These are phyloP conservation scores for Aspergillus egyptiacus DNA, from an alignment of 495 filamentous ascomycete genomes.

Conservation along the genomic window DNA sequence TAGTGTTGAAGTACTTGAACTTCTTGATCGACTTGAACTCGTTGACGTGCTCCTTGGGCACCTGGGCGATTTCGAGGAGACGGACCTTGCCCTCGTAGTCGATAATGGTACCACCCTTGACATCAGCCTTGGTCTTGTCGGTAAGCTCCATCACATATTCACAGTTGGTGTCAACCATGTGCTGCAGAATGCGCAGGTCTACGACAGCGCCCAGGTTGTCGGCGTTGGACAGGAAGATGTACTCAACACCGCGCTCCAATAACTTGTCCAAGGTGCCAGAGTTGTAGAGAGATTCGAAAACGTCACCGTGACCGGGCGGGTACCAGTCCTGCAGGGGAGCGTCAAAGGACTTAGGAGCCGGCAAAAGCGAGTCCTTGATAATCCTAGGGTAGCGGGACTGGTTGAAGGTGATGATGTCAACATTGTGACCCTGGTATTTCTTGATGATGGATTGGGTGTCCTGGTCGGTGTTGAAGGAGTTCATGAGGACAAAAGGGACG, in stretches of 20 bases:
- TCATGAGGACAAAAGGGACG: constrained; percentile 99
- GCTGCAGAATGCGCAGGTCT: constrained; percentile 93
- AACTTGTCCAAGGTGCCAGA: constrained; percentile 97
- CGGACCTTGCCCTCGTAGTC: constrained; percentile 96
- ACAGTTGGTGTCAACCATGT: constrained; percentile 92
- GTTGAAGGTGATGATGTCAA: constrained; percentile 99
- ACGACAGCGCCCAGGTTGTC: constrained; percentile 98
- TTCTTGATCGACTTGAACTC: constrained; percentile 99
- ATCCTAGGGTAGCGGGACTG: constrained; percentile 97
- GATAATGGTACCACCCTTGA: constrained; percentile 99
- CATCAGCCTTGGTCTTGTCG: constrained; percentile 99
- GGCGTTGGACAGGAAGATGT: constrained; percentile 97
- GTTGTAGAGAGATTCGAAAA: constrained; percentile 99
- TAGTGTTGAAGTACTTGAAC: constrained; percentile 99
- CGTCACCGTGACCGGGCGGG: constrained; percentile 97
- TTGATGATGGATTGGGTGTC: constrained; percentile 99
- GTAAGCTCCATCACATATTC: constrained; percentile 99
- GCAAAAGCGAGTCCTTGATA: constrained; percentile 94
- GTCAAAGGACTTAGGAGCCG: constrained; percentile 83
- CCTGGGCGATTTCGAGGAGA: constrained; percentile 96
- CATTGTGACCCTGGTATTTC: constrained; percentile 99
- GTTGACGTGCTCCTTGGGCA: constrained; percentile 99
- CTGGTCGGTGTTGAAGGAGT: constrained; percentile 99
- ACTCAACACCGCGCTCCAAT: constrained; percentile 87
- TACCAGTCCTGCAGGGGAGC: constrained; percentile 97